These are phyloP conservation scores for Ramaria sp. DNA, from an alignment of 768 basidiomycete species.

Conservation along the genomic window DNA sequence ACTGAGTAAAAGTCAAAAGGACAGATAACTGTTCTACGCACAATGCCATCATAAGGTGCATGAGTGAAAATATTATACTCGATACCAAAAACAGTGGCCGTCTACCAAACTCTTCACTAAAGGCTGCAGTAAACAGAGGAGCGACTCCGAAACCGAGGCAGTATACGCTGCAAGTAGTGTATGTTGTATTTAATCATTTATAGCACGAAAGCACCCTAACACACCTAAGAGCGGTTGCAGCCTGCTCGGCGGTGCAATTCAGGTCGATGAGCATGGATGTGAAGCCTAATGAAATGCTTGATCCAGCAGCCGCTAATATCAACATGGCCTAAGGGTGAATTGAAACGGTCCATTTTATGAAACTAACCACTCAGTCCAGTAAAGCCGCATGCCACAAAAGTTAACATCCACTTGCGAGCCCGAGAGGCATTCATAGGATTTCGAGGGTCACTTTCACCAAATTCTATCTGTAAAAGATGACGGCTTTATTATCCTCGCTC, in stretches of 20 bases:
- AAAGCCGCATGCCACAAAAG: conserved; percentile 34
- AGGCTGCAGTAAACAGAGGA: conserved; percentile 55
- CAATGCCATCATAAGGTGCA: conserved; percentile 39
- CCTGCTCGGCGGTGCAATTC: conserved; percentile 20
- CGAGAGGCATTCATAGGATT: conserved; percentile 31
- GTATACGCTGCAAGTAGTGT: conserved; percentile 29
- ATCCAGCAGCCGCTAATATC: conserved; percentile 34
- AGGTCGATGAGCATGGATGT: conserved; percentile 42
- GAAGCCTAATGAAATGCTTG: conserved; percentile 41
- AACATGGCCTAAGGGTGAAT: not conserved
- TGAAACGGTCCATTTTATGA: not conserved
- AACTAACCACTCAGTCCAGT: conserved; percentile 37
- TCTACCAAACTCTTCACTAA: conserved; percentile 66
- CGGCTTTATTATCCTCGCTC: no score
- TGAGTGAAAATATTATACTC: conserved; percentile 35
- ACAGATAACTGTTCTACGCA: conserved; percentile 12
- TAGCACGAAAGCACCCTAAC: not conserved
- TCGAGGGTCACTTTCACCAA: conserved; percentile 18
- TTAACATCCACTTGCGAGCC: conserved; percentile 35
- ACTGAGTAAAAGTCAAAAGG: not conserved
- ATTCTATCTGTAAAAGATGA: no score
- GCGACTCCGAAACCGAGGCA: conserved; percentile 51
- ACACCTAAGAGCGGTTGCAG: conserved; percentile 10
- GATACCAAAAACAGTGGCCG: conserved; percentile 48
- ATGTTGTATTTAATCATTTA: conserved; percentile 1